A percentile compares a stretch with the other conserved stretches of the same genome.
phyloP scores from a whole-genome alignment of 345 rosid genomes.

The Carallia brachiata region DNA sequence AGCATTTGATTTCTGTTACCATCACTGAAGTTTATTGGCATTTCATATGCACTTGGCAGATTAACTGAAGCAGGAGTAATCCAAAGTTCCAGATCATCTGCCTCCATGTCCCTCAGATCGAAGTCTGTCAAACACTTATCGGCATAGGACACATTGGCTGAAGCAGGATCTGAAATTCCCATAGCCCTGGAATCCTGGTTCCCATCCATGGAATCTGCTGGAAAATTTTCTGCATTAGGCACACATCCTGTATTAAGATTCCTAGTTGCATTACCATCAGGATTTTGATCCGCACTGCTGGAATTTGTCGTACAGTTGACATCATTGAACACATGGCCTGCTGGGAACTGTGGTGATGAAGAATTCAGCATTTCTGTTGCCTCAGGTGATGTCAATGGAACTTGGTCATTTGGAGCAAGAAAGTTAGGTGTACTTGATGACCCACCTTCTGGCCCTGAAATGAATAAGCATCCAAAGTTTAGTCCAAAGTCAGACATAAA shows the following conservation, averaged over 20 bases:
- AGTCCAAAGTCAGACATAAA: neutral
- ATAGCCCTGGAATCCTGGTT: neutral
- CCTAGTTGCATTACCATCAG: neutral
- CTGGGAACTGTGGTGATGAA: neutral
- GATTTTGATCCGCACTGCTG: neutral
- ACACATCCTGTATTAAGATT: neutral
- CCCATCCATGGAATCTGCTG: neutral
- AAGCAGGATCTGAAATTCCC: neutral
- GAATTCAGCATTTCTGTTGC: neutral
- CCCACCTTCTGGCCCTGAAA: conserved; percentile 1
- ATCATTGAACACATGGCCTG: neutral
- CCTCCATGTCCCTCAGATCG: too few species aligned
- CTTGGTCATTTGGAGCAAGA: neutral
- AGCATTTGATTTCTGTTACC: neutral
- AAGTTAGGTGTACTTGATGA: neutral
- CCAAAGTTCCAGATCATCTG: too few species aligned
- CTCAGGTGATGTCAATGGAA: neutral
- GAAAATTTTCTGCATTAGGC: neutral
- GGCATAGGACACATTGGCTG: neutral
- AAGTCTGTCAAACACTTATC: too few species aligned
- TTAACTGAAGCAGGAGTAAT: too few species aligned
- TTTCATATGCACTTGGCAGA: neutral
- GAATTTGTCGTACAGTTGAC: neutral
- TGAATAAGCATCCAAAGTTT: neutral
- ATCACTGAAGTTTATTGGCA: neutral